These are phyloP conservation scores for Russula olivacea DNA, from an alignment of 768 basidiomycete species.

Conservation along the genomic window DNA sequence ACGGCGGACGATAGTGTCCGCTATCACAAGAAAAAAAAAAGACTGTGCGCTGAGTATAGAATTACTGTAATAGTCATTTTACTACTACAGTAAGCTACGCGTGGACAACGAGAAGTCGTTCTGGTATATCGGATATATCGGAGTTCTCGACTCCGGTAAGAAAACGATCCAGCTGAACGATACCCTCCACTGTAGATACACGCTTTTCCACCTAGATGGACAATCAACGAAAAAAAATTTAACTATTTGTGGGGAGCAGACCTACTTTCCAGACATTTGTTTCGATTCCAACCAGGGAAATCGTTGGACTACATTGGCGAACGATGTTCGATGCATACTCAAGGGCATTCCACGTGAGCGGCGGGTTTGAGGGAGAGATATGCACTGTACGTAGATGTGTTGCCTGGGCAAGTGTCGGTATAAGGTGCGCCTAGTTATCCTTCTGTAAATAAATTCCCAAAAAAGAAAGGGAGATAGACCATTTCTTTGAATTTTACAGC, in stretches of 20 bases:
- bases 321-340: constrained; percentile 37
- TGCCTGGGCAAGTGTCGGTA: constrained; percentile 40
- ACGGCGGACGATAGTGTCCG: too few relatives aligned
- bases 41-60: neutral
- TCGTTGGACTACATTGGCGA: constrained; percentile 43
- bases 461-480: constrained; percentile 33
- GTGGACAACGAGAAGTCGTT: constrained; percentile 10
- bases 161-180: neutral
- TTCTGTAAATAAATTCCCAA: neutral
- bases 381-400: constrained; percentile 51
- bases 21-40: too few relatives aligned
- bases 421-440: constrained; percentile 36
- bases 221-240: neutral
- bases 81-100: neutral
- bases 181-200: neutral
- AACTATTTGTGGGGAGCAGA: constrained; percentile 20
- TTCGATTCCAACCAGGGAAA: constrained; percentile 62
- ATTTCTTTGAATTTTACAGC: constrained; percentile 43
- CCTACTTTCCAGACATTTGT: constrained; percentile 65
- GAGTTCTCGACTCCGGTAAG: neutral
- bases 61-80: neutral
- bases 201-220: constrained; percentile 15
- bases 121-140: constrained; percentile 17
- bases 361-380: constrained; percentile 42
- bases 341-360: constrained; percentile 14